phyloP scores from a whole-genome alignment of 2,329 filamentous ascomycete species.

The Grosmannia huntii region DNA sequence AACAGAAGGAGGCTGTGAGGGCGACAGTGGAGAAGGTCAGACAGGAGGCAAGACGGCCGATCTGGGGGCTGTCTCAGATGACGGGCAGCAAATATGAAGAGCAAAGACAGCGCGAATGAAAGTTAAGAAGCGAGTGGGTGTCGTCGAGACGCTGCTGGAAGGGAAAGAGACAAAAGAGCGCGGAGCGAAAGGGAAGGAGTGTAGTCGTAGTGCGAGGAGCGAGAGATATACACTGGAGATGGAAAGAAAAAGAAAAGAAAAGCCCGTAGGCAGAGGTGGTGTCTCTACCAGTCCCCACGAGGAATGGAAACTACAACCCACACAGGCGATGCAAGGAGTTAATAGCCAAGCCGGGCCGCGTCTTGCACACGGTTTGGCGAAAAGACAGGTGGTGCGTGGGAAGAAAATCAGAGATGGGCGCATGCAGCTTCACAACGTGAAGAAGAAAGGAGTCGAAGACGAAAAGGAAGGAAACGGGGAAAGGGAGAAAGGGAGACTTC shows the following conservation, averaged over 20 bases:
- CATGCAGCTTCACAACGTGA: background rate
- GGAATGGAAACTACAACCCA: background rate
- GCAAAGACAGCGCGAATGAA: background rate
- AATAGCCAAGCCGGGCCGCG: slow-evolving; percentile 3
- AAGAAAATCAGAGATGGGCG: background rate
- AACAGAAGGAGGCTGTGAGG: background rate
- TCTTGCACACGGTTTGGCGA: slow-evolving; percentile 1
- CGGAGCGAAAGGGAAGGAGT: background rate
- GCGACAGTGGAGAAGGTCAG: slow-evolving; percentile 1
- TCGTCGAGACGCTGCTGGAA: background rate
- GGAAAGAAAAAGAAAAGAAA: background rate
- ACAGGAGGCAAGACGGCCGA: background rate
- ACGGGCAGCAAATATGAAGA: background rate
- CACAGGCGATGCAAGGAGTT: background rate
- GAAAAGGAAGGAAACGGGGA: background rate
- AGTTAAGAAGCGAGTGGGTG: background rate
- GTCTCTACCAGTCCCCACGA: background rate
- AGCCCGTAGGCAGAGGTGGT: background rate
- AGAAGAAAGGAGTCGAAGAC: background rate
- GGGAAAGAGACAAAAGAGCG: background rate
- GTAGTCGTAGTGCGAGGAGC: background rate
- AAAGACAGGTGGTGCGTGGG: background rate
- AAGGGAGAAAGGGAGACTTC: background rate
- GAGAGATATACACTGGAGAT: background rate
- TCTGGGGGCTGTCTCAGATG: slow-evolving; percentile 6